A percentile compares a stretch with the other conserved stretches of the same genome.
These are phyloP conservation scores for Penicillium pancosmium DNA, from an alignment of 495 filamentous ascomycete species.

Conservation along the genomic window DNA sequence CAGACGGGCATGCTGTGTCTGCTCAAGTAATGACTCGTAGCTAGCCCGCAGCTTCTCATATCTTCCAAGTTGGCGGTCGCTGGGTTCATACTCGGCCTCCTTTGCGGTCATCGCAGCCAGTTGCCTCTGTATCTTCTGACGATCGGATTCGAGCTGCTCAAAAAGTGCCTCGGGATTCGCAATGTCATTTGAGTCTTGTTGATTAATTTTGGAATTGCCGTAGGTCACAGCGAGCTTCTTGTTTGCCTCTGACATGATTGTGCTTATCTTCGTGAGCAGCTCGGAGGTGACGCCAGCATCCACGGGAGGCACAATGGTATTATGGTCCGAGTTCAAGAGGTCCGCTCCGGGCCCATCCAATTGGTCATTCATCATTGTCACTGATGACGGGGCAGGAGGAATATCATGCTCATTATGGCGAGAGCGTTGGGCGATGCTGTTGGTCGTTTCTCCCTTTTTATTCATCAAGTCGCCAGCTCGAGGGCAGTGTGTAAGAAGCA, in stretches of 20 bases:
- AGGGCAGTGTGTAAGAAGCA: constrained; percentile 58
- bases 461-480: constrained; percentile 81
- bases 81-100: constrained; percentile 34
- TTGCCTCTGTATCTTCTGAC: constrained; percentile 45
- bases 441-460: constrained; percentile 73
- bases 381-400: constrained; percentile 45
- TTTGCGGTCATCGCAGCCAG: constrained; percentile 31
- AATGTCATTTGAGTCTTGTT: constrained; percentile 43
- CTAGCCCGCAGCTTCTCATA: constrained; percentile 39
- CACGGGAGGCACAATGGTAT: constrained; percentile 22
- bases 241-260: constrained; percentile 49
- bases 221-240: constrained; percentile 46
- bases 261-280: constrained; percentile 44
- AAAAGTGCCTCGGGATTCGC: constrained; percentile 47
- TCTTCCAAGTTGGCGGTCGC: constrained; percentile 32
- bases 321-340: constrained; percentile 28
- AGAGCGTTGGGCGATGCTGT: constrained; percentile 62
- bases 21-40: constrained; percentile 50
- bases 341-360: constrained; percentile 33
- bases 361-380: constrained; percentile 49
- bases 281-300: constrained; percentile 37
- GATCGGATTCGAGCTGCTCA: constrained; percentile 49
- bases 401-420: constrained; percentile 38
- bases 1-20: constrained; percentile 36
- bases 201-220: constrained; percentile 40